phyloP scores from a whole-genome alignment of 164 flowering plant species.

The Nymphaea colorata region DNA sequence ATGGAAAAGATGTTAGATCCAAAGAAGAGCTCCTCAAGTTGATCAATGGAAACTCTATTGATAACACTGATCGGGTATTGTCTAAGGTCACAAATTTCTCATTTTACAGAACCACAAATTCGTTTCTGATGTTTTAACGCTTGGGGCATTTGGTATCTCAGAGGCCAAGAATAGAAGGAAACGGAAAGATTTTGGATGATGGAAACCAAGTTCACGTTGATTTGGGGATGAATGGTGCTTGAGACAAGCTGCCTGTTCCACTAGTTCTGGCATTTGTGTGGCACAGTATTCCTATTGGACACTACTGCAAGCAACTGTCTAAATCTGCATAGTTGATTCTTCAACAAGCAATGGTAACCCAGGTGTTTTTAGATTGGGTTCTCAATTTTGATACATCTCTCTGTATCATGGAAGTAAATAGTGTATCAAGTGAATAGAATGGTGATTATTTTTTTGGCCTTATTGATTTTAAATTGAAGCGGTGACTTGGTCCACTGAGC shows the following conservation, averaged over 20 bases:
- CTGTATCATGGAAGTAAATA: background rate
- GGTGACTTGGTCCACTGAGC: too few relatives aligned
- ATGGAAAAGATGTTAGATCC: constrained; percentile 36
- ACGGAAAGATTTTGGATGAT: constrained; percentile 62
- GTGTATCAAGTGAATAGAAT: background rate
- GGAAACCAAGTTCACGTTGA: constrained; percentile 33
- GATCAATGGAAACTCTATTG: constrained; percentile 62
- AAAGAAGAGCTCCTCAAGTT: constrained; percentile 70
- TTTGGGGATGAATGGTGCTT: constrained; percentile 28
- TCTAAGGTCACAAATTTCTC: too few relatives aligned
- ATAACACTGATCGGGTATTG: constrained; percentile 60
- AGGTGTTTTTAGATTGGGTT: background rate
- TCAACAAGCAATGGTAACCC: background rate
- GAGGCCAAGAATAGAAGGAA: constrained; percentile 61
- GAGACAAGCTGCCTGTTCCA: background rate
- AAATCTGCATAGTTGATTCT: background rate
- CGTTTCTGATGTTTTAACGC: background rate
- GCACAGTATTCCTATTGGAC: too few relatives aligned
- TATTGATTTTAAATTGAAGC: too few relatives aligned
- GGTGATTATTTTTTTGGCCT: background rate
- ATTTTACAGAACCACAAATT: too few relatives aligned
- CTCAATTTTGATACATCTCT: background rate
- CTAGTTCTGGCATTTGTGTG: background rate
- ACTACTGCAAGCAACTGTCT: too few relatives aligned
- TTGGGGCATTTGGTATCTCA: constrained; percentile 9